phyloP scores from a whole-genome alignment of 164 flowering plant species.

The Pachysandra terminalis region DNA sequence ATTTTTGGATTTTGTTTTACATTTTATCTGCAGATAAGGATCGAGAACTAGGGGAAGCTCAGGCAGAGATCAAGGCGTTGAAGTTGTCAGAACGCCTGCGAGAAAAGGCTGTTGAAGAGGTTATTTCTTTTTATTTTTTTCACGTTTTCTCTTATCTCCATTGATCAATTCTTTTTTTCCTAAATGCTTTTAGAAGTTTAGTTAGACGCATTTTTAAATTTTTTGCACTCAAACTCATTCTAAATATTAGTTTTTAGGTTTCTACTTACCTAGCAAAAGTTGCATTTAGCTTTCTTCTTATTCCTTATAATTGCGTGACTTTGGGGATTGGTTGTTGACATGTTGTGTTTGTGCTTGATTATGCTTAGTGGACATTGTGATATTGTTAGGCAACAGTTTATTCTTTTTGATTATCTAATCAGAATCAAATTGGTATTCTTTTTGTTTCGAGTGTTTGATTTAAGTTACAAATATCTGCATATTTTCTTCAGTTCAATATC shows the following conservation, averaged over 20 bases:
- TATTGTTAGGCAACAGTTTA: too few species aligned
- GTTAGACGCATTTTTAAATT: too few species aligned
- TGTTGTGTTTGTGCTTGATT: too few species aligned
- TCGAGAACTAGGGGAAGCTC: constrained; percentile 33
- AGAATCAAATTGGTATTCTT: too few species aligned
- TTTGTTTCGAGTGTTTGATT: too few species aligned
- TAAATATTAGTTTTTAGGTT: neutral
- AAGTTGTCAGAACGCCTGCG: constrained; percentile 28
- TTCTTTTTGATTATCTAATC: too few species aligned
- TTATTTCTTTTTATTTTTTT: constrained; percentile 6
- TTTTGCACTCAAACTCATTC: too few species aligned
- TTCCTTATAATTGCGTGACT: too few species aligned
- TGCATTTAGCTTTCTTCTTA: neutral
- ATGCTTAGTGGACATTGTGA: too few species aligned
- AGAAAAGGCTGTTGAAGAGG: constrained; percentile 44
- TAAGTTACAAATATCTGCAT: neutral
- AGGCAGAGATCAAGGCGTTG: constrained; percentile 36
- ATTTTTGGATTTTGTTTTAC: constrained; percentile 1
- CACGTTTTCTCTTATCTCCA: neutral
- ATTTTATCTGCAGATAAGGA: constrained; percentile 31
- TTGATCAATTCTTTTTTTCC: too few species aligned
- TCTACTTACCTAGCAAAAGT: neutral
- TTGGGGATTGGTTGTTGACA: too few species aligned
- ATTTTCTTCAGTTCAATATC: too few species aligned
- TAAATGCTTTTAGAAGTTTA: neutral